These are phyloP conservation scores for Xylariales sp. DNA, from an alignment of 2,329 filamentous ascomycete genomes.

Conservation along the genomic window DNA sequence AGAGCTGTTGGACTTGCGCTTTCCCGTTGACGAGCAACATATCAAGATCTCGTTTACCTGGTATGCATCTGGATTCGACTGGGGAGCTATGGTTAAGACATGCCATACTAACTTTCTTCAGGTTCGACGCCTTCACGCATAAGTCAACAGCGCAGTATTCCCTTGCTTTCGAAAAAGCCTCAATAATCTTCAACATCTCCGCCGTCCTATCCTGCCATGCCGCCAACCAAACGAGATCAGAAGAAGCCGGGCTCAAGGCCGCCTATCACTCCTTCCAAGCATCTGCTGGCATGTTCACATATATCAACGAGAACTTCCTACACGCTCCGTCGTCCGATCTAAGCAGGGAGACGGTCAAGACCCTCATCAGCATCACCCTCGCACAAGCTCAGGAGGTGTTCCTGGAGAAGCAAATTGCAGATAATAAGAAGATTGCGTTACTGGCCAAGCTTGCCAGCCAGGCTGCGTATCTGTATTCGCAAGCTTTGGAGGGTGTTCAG, in stretches of 20 bases:
- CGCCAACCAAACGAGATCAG: slow-evolving; percentile 83
- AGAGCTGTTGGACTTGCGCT: slow-evolving; percentile 87
- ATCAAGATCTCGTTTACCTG: slow-evolving; percentile 99
- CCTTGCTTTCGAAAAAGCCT: slow-evolving; percentile 95
- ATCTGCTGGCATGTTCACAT: slow-evolving; percentile 98
- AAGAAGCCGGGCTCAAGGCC: slow-evolving; percentile 90
- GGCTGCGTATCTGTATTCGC: slow-evolving; percentile 79
- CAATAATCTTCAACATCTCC: slow-evolving; percentile 99
- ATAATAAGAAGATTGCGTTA: slow-evolving; percentile 87
- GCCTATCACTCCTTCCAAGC: slow-evolving; percentile 98
- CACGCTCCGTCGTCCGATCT: slow-evolving; percentile 96
- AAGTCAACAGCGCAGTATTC: slow-evolving; percentile 97
- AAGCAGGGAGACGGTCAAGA: slow-evolving; percentile 92
- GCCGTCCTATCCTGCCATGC: slow-evolving; percentile 95
- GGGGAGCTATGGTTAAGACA: slow-evolving; percentile 14
- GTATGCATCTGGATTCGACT: slow-evolving; percentile 44
- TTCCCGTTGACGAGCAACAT: slow-evolving; percentile 96
- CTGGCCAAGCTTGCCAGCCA: slow-evolving; percentile 92
- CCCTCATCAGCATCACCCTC: slow-evolving; percentile 85
- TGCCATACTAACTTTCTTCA: slow-evolving; percentile 32
- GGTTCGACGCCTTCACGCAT: slow-evolving; percentile 99
- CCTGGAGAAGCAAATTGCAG: slow-evolving; percentile 88
- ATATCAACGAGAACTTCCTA: slow-evolving; percentile 99
- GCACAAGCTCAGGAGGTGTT: slow-evolving; percentile 98
- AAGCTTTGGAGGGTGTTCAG: slow-evolving; percentile 84